Percentiles rank a stretch among this genome's conserved stretches.
phyloP scores from a whole-genome alignment of 2,329 filamentous ascomycete genomes.

The Penicillium sp. region DNA sequence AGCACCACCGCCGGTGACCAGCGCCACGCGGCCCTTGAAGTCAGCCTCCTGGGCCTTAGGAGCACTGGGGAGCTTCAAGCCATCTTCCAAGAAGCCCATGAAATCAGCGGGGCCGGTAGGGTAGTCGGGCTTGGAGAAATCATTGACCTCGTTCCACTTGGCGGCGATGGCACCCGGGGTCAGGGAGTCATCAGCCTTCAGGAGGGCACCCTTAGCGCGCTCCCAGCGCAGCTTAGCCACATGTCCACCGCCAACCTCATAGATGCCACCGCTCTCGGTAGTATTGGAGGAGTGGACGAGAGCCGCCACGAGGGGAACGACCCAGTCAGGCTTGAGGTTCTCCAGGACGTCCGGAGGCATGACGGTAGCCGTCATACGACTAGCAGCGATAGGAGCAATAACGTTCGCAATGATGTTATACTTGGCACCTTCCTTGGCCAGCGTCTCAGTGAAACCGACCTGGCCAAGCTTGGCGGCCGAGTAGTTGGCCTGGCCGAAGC shows the following conservation, averaged over 20 bases:
- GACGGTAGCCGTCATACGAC: constrained; percentile 90
- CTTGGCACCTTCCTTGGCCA: constrained; percentile 95
- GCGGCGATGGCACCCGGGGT: constrained; percentile 83
- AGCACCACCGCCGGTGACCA: constrained; percentile 84
- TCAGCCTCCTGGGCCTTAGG: constrained; percentile 69
- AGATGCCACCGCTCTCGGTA: constrained; percentile 80
- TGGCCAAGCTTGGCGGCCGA: constrained; percentile 92
- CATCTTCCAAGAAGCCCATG: constrained; percentile 77
- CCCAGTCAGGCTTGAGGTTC: constrained; percentile 86
- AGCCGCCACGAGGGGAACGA: constrained; percentile 86
- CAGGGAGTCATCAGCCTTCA: constrained; percentile 83
- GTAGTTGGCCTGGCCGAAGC: constrained; percentile 95
- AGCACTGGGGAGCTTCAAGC: constrained; percentile 71
- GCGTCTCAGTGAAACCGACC: constrained; percentile 95
- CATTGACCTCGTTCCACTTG: constrained; percentile 83
- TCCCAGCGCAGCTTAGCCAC: constrained; percentile 94
- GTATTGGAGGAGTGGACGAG: constrained; percentile 83
- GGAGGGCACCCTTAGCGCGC: constrained; percentile 79
- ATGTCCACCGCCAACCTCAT: constrained; percentile 89
- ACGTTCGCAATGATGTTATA: constrained; percentile 97
- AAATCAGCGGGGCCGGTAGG: constrained; percentile 86
- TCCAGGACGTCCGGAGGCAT: constrained; percentile 92
- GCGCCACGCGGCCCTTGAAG: constrained; percentile 79
- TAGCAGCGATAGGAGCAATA: constrained; percentile 92
- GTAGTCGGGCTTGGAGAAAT: constrained; percentile 82